Conservation (phyloP, 2,329 filamentous ascomycete species). For the Aciculosporium take region DNA sequence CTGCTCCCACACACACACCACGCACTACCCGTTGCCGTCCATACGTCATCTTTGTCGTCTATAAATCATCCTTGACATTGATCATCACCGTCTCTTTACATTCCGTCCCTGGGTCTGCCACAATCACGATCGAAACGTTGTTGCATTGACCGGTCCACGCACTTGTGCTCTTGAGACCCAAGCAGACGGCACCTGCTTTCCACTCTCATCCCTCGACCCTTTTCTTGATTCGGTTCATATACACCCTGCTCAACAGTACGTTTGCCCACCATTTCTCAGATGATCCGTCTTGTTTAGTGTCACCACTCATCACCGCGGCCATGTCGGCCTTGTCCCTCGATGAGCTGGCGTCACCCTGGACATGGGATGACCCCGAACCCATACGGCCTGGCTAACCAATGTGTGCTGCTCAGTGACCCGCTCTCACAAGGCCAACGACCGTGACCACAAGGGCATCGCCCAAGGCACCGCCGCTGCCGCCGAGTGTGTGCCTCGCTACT, state of each 20-base stretch:
- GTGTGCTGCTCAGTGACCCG: slow-evolving; percentile 64
- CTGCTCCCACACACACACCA: neutral
- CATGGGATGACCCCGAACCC: neutral
- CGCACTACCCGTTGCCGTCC: neutral
- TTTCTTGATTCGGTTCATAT: neutral
- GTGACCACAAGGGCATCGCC: slow-evolving; percentile 68
- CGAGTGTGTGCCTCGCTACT: slow-evolving; percentile 78
- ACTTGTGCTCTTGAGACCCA: neutral
- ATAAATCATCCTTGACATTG: neutral
- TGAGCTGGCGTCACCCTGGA: neutral
- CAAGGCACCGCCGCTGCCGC: slow-evolving; percentile 56
- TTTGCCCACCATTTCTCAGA: neutral
- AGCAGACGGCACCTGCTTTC: neutral
- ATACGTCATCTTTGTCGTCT: neutral
- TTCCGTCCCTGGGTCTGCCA: neutral
- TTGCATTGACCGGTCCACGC: neutral
- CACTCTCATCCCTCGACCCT: neutral
- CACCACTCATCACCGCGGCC: neutral
- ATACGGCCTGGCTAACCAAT: neutral
- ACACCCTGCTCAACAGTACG: neutral
- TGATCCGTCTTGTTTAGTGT: too few species aligned
- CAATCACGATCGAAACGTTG: neutral
- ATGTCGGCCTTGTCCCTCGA: neutral
- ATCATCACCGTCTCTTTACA: neutral
- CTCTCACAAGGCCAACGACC: slow-evolving; percentile 90